Base-by-base conservation (phyloP, 202 grass and related monocot species). In the Panicum hallii region DNA sequence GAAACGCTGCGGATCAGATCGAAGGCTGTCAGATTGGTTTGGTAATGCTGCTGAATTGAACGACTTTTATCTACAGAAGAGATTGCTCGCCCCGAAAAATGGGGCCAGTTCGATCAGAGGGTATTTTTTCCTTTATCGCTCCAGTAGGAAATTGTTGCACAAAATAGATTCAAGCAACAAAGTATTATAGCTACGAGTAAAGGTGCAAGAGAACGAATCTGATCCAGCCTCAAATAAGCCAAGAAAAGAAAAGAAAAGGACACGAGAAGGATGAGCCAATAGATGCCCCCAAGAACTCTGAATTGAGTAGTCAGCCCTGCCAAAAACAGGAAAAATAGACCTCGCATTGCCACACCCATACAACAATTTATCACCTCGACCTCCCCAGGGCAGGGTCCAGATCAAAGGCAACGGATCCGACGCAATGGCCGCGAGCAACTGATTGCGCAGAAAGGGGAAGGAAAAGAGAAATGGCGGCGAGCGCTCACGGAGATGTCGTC, bases 401-500 rank as follows among this genome's bases (percentile, higher is more conserved):
- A 52, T 1, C 14, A 44, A 67, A 58, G 8, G 20, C 53, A 17
- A 73, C 41, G 30, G 47, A 76, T 76, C 79, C 63, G 70, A 69
- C 53, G 34, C 55, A 56, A 57, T 44, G 49, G 22, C 34, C 36
- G 23, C 58, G 50, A 40, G 5, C 19, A 52, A 69, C 36, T 11
- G 52, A n/a, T 43, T 47, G 20, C 52, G 60, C 30, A 41, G 23
- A 40, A 10, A 32, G 6, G 16, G 5, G 47, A 7, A 20, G 7
- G 13, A 2, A 13, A 34, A 8, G 74, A n/a, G 72, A 66, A 42
- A 69, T 17, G 54, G 10, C 7, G 49, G 49, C 30, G 30, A 79
- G 44, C 16, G 55, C 97, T 90, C 64, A 99, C 97, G 60, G 97
- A 96, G 76, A 99, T 79, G 76, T 99, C 97, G 55, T 64, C 97